These are phyloP conservation scores for Rickenella mellea DNA, from an alignment of 768 basidiomycete species.

Conservation along the genomic window DNA sequence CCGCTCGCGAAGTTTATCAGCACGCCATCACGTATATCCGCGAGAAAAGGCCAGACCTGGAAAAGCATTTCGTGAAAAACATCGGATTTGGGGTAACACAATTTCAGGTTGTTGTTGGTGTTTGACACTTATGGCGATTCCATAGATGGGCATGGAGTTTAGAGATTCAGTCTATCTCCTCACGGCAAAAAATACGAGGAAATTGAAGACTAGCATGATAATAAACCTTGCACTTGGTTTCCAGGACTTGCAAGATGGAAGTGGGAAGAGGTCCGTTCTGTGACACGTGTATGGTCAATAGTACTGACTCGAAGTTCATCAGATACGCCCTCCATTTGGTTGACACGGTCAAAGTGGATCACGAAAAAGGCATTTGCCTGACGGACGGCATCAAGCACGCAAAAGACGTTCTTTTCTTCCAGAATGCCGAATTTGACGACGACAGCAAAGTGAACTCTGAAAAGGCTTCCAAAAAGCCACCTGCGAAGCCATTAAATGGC, in stretches of 20 bases:
- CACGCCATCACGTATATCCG: constrained; percentile 60
- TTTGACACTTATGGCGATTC: background rate
- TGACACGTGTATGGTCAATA: background rate
- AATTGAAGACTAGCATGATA: constrained; percentile 72
- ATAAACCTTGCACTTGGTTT: constrained; percentile 83
- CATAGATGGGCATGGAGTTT: constrained; percentile 91
- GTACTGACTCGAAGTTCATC: background rate
- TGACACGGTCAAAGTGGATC: constrained; percentile 77
- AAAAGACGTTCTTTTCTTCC: constrained; percentile 85
- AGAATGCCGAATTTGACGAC: constrained; percentile 51
- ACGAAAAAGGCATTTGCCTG: constrained; percentile 54
- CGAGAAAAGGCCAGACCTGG: constrained; percentile 73
- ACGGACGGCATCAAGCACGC: constrained; percentile 79
- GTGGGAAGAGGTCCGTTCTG: constrained; percentile 59
- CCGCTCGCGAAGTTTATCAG: constrained; percentile 75
- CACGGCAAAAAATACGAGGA: constrained; percentile 67
- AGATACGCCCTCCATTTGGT: constrained; percentile 85
- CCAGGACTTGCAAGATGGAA: constrained; percentile 66
- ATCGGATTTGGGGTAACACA: constrained; percentile 77
- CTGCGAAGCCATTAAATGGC: constrained; percentile 51
- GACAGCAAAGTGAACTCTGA: constrained; percentile 45
- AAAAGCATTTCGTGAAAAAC: constrained; percentile 79
- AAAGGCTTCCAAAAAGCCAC: constrained; percentile 44
- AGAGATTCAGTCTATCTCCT: constrained; percentile 81
- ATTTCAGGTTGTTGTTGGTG: background rate